Evolutionary conservation across 805 yeast species (phyloP), one percentile per base, ranked within the genome.

Genomic region (Priceomyces melissophilus): DNA sequence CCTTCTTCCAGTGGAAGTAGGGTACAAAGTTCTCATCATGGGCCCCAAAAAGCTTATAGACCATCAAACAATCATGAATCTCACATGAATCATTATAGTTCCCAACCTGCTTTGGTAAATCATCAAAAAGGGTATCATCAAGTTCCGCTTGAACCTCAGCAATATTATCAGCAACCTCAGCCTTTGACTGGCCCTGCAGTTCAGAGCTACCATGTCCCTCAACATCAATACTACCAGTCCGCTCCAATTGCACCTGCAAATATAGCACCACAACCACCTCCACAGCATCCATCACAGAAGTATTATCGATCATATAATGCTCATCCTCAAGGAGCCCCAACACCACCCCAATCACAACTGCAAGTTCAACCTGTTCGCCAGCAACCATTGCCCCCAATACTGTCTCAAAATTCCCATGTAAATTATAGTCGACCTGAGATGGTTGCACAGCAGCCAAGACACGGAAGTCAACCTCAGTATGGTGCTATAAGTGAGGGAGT

Each of bases 181-280:
- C 36, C 37, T 3, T 41, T 39, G 10, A 12, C 29, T 16, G 45
- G 41, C 5, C 35, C 41, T 16, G 42, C 45, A 33, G 37, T 44
- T 3, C 54, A 42, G 16, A 48, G 33, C 31, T 42, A 36, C 12
- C 44, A 39, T 33, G 46, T 42, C 13, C 44, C 46, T 33, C 40
- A 45, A 3, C 54, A 43, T 13, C 51, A 37, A 32, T 42, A 38
- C 13, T 44, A 42, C 32, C 47, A 38, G 17, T 49, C 41, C n/a
- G 44, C 40, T 28, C 47, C 47, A 30, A 39, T 38, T 7, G 36
- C 42, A 15, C 45, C 27, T 6, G 37, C 46, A 20, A 20, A 20
- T 20, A 20, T 20, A 5, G 25, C 25, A 20, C 25, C 25, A 20
- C 25, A 20, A 17, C 48, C 29, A 15, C 42, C 41, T 10, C 39